phyloP scores from a whole-genome alignment of 2,329 filamentous ascomycete genomes.

The Fusarium sp. region DNA sequence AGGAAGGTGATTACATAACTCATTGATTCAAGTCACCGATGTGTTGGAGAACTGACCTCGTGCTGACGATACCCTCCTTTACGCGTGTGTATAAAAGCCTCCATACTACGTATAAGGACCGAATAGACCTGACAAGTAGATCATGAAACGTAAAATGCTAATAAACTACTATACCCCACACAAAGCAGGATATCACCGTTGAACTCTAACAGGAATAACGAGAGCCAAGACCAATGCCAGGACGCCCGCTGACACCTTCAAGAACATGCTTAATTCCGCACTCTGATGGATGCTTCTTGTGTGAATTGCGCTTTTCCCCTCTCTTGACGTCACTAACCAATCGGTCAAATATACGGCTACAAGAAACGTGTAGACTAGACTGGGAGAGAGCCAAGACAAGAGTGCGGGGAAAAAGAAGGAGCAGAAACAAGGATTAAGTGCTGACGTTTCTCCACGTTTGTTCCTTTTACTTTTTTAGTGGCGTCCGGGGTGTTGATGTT shows the following conservation, averaged over 20 bases:
- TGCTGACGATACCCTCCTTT: constrained; percentile 7
- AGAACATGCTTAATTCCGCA: constrained; percentile 22
- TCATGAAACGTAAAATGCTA: not conserved
- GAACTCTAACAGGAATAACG: not conserved
- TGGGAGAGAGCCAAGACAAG: constrained; percentile 13
- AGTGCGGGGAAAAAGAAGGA: constrained; percentile 38
- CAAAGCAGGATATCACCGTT: not conserved
- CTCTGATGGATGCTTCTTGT: not conserved
- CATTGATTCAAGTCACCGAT: constrained; percentile 2
- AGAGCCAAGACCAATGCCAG: constrained; percentile 21
- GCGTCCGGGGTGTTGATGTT: constrained; percentile 32
- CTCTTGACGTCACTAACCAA: constrained; percentile 44
- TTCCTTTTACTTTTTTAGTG: constrained; percentile 16
- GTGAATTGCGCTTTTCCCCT: not conserved
- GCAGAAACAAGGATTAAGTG: constrained; percentile 27
- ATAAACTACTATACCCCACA: not conserved
- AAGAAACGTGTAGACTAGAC: constrained; percentile 3
- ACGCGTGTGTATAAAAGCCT: not conserved
- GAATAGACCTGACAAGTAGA: not conserved
- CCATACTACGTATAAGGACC: not conserved
- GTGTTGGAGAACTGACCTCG: not conserved
- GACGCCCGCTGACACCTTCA: constrained; percentile 43
- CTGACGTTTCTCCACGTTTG: constrained; percentile 38
- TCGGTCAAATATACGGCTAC: constrained; percentile 35
- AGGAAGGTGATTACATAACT: constrained; percentile 24